Evolutionary conservation across 2,329 filamentous ascomycete genomes (phyloP), one percentile per base, ranked within the genome.

Genomic region (Penicillium sp.): DNA sequence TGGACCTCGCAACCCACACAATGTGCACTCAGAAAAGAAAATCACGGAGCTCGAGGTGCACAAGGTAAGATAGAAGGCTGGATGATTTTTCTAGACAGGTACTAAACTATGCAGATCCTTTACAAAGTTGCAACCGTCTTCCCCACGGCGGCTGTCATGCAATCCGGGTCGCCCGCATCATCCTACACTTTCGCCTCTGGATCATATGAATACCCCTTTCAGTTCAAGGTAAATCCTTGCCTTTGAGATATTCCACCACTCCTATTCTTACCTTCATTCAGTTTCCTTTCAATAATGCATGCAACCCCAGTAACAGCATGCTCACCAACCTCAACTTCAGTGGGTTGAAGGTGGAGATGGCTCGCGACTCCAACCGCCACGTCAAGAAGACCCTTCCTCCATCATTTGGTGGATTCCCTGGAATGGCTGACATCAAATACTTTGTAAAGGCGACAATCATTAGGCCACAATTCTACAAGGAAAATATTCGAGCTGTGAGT

Each of bases 361-460:
- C 72, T 23, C 70, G 70, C 46, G 74, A 76, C 53, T 70, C 66
- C 8, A 69, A 71, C 50, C 76, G 75, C 43, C 94, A 99, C 75
- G 84, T 94, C 58, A 94, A 88, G 66, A 85, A 85, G 62, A 95
- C 92, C 0, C 79, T 99, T 10, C 94, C 94, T 5, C 94, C 94
- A 0, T 95, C 91, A 4, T 76, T 97, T 49, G 89, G 83, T n/a
- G 90, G 90, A 3, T 92, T 94, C 60, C 89, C 90, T 0, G 87
- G 87, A 29, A 85, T 92, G 70, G 93, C 92, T 21, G 91, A 96
- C 72, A 92, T 97, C 54, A 83, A 86, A 61, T 99, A 99, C 74
- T 99, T 89, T 69, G 81, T 97, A 68, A 99, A 99, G 71, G 90
- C 88, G n/a, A 97, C 94, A 0, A 85, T 97, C 6, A 89, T 91